A percentile compares a stretch with the other conserved stretches of the same genome.
Conservation (phyloP, 1,284 basidiomycete species). For the Stygiomarasmius scandens region DNA sequence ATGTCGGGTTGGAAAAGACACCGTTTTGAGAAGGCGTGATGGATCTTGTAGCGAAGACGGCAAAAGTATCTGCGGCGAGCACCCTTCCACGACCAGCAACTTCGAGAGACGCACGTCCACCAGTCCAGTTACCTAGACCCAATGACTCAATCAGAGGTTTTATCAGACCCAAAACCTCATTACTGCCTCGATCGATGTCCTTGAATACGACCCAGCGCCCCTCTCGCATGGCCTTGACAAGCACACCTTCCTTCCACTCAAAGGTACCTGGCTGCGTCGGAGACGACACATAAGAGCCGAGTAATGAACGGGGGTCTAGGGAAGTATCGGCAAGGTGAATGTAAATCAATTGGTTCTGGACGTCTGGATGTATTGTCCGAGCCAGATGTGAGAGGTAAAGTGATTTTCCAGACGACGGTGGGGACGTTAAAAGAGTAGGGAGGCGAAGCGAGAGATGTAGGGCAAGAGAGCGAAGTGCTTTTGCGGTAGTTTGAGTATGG, state of each 20-base stretch:
- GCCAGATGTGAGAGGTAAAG: conserved; percentile 82
- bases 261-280: conserved; percentile 86
- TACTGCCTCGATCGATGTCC: conserved; percentile 89
- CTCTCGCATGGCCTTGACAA: conserved; percentile 88
- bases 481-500: conserved; percentile 63
- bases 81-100: conserved; percentile 73
- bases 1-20: conserved; percentile 57
- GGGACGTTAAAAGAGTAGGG: conserved; percentile 85
- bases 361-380: conserved; percentile 58
- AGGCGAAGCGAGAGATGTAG: conserved; percentile 67
- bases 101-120: conserved; percentile 69
- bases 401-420: conserved; percentile 91
- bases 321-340: conserved; percentile 94
- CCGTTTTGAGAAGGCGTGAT: conserved; percentile 45
- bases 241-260: conserved; percentile 95
- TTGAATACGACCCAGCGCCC: conserved; percentile 95
- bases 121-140: conserved; percentile 75
- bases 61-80: conserved; percentile 74
- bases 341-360: conserved; percentile 67
- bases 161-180: conserved; percentile 84
- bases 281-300: conserved; percentile 95
- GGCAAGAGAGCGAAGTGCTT: conserved; percentile 67
- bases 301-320: conserved; percentile 90
- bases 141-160: conserved; percentile 85
- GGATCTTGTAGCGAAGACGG: conserved; percentile 82